A percentile compares a stretch with the other conserved stretches of the same genome.
phyloP scores from a whole-genome alignment of 1,284 basidiomycete genomes.

The Ceratobasidium sp. region DNA sequence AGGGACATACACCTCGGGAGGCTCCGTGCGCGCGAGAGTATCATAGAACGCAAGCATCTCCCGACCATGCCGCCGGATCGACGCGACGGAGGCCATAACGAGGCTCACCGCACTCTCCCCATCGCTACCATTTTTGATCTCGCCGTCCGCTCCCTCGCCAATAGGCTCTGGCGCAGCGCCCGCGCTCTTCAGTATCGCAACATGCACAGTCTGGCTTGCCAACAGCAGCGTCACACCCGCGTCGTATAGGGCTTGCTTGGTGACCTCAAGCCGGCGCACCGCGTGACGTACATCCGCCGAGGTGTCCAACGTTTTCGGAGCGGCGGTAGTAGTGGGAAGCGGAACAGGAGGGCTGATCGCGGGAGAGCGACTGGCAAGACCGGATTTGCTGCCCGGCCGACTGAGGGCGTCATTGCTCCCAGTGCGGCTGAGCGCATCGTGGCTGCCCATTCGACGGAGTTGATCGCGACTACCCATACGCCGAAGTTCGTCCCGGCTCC shows the following conservation, averaged over 20 bases:
- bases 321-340: not conserved
- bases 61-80: conserved; percentile 12
- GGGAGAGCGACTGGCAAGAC: not conserved
- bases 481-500: conserved; percentile 28
- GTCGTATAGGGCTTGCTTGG: conserved; percentile 76
- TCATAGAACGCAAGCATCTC: conserved; percentile 21
- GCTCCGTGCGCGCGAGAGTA: conserved; percentile 10
- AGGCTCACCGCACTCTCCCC: conserved; percentile 30
- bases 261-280: conserved; percentile 73
- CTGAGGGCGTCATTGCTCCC: conserved; percentile 14
- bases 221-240: conserved; percentile 68
- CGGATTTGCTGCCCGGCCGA: conserved; percentile 12
- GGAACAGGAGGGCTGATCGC: not conserved
- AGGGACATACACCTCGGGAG: conserved; percentile 21
- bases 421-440: conserved; percentile 22
- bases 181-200: conserved; percentile 53
- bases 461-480: conserved; percentile 26
- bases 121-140: conserved; percentile 3
- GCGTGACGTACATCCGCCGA: conserved; percentile 60
- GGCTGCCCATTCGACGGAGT: conserved; percentile 32
- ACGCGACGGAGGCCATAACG: conserved; percentile 13
- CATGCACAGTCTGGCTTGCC: conserved; percentile 64
- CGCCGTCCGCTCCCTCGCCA: not conserved
- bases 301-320: conserved; percentile 18
- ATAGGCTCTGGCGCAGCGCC: conserved; percentile 38